A percentile compares a stretch with the other conserved stretches of the same genome.
Conservation (phyloP, 306 rosid species). For the Quercus mongolica region DNA sequence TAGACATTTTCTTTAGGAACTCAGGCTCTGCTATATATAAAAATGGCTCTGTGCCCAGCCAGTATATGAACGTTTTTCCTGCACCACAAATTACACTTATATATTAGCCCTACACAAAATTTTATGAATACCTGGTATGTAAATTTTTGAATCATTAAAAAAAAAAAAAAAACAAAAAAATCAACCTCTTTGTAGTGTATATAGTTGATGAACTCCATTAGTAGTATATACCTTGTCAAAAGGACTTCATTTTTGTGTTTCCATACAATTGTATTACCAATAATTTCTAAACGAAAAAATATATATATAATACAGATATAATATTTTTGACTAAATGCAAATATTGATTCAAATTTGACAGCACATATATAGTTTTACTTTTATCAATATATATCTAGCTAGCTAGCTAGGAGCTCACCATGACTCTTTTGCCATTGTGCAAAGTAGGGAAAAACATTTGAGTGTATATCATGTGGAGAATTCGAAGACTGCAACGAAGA, state of each 20-base stretch:
- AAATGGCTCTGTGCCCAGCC: constrained; percentile 89
- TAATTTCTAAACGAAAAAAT: too few relatives aligned
- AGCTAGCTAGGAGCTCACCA: constrained; percentile 36
- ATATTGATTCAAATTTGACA: too few relatives aligned
- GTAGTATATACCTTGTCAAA: neutral
- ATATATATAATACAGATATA: too few relatives aligned
- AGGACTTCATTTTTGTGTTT: too few relatives aligned
- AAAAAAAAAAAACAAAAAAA: neutral
- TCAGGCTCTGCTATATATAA: constrained; percentile 69
- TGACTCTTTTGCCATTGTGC: constrained; percentile 67
- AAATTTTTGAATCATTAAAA: neutral
- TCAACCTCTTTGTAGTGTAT: neutral
- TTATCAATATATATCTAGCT: too few relatives aligned
- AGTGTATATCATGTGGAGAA: constrained; percentile 62
- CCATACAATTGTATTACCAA: too few relatives aligned
- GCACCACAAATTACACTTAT: neutral
- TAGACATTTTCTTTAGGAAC: constrained; percentile 54
- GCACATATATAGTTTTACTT: too few relatives aligned
- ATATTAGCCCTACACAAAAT: neutral
- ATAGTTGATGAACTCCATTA: neutral
- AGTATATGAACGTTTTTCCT: constrained; percentile 72
- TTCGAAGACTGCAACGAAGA: constrained; percentile 18
- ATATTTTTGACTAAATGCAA: too few relatives aligned
- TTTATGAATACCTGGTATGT: neutral
- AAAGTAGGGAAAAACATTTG: constrained; percentile 63